Conservation (phyloP, 2,329 filamentous ascomycete genomes). For the Alternaria hordeiaustralica region DNA sequence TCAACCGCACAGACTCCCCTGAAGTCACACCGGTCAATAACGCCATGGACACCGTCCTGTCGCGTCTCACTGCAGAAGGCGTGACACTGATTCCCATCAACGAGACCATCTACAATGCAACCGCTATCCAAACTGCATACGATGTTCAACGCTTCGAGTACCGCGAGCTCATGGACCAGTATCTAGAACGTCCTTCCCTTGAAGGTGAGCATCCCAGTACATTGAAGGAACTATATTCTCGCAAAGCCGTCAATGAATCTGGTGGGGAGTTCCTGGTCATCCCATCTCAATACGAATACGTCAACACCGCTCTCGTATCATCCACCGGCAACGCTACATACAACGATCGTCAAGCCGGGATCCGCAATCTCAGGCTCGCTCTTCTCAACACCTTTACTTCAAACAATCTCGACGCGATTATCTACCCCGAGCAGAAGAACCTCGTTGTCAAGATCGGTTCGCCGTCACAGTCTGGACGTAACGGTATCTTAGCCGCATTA, state of each 20-base stretch:
- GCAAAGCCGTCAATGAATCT: conserved; percentile 37
- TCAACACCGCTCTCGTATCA: conserved; percentile 59
- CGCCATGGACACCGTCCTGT: conserved; percentile 58
- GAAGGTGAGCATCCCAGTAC: conserved; percentile 53
- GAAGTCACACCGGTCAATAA: conserved; percentile 66
- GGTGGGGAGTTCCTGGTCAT: conserved; percentile 64
- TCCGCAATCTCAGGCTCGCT: conserved; percentile 60
- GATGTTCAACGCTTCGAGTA: conserved; percentile 70
- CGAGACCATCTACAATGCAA: conserved; percentile 59
- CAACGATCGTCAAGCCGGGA: conserved; percentile 53
- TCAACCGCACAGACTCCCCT: conserved; percentile 58
- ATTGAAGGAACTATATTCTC: conserved; percentile 59
- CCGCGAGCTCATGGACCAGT: conserved; percentile 61
- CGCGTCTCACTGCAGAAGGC: conserved; percentile 55
- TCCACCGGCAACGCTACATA: conserved; percentile 62
- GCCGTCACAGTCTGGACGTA: conserved; percentile 65
- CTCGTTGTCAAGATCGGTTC: conserved; percentile 66
- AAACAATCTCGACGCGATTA: conserved; percentile 62
- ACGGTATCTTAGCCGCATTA: conserved; percentile 62
- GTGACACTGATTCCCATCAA: conserved; percentile 60
- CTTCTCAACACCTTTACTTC: conserved; percentile 59
- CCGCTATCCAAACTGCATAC: conserved; percentile 54
- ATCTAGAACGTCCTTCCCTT: conserved; percentile 58
- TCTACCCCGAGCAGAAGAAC: conserved; percentile 71
- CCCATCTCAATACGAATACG: conserved; percentile 63